phyloP scores from a whole-genome alignment of 805 yeast species.

The Diddensiella santjacobensis region DNA sequence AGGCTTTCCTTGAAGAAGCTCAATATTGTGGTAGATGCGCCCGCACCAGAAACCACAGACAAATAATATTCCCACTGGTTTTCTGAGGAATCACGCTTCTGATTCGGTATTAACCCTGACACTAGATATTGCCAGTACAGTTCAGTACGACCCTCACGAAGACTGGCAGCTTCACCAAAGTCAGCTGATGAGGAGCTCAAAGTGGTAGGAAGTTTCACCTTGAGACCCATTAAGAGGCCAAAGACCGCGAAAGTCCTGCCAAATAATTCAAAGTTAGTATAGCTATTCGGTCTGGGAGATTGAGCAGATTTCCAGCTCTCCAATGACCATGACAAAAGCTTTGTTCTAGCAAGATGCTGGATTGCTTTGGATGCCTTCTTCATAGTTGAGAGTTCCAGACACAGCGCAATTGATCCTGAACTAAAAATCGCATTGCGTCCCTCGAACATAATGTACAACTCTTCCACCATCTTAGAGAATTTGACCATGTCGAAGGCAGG shows the following conservation, averaged over 20 bases:
- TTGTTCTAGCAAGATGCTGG: background rate
- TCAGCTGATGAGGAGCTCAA: background rate
- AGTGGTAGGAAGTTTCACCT: background rate
- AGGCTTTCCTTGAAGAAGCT: too few species aligned
- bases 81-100: too few species aligned
- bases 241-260: background rate
- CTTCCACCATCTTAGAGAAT: background rate
- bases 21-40: too few species aligned
- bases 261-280: constrained; percentile 1
- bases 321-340: background rate
- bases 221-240: background rate
- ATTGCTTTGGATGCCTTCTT: background rate
- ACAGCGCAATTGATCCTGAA: background rate
- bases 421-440: background rate
- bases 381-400: background rate
- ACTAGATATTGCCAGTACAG: background rate
- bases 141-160: background rate
- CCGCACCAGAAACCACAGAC: background rate
- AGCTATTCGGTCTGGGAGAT: background rate
- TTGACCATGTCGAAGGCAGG: background rate
- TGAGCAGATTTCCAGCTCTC: background rate
- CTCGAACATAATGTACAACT: background rate
- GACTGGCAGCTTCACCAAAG: background rate
- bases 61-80: too few species aligned
- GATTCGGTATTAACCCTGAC: too few species aligned